phyloP scores from a whole-genome alignment of 495 filamentous ascomycete species.

The Hypoxylon fragiforme region DNA sequence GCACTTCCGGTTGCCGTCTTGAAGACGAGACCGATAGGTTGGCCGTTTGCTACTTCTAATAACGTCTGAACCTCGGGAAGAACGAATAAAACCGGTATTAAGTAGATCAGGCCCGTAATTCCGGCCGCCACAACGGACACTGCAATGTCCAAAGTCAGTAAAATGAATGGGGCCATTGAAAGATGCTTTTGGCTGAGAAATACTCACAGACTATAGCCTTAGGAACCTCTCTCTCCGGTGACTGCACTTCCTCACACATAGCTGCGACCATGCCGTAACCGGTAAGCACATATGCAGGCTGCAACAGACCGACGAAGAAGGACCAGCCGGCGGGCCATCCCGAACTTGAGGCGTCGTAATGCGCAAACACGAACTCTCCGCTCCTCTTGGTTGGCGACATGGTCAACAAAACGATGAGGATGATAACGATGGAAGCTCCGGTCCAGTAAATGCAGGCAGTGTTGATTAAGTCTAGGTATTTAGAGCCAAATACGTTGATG shows the following conservation, averaged over 20 bases:
- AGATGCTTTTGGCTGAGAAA: neutral
- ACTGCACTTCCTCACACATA: constrained; percentile 57
- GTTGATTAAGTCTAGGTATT: constrained; percentile 60
- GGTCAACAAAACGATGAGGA: constrained; percentile 62
- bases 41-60: constrained; percentile 56
- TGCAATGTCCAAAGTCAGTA: constrained; percentile 20
- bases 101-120: constrained; percentile 57
- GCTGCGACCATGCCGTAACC: constrained; percentile 61
- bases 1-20: constrained; percentile 61
- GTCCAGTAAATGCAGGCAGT: constrained; percentile 65
- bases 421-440: constrained; percentile 57
- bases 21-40: constrained; percentile 62
- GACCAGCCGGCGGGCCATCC: constrained; percentile 59
- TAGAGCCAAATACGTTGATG: constrained; percentile 64
- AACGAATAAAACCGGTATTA: constrained; percentile 65
- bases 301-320: constrained; percentile 60
- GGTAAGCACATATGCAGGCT: constrained; percentile 55
- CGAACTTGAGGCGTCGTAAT: constrained; percentile 57
- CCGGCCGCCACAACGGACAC: constrained; percentile 59
- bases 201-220: constrained; percentile 52
- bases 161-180: neutral
- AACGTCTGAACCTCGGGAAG: constrained; percentile 57
- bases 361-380: constrained; percentile 62
- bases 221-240: constrained; percentile 58
- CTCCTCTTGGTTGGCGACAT: constrained; percentile 64